phyloP scores from a whole-genome alignment of 2,329 filamentous ascomycete genomes.

The Cryphonectria carpinicola region DNA sequence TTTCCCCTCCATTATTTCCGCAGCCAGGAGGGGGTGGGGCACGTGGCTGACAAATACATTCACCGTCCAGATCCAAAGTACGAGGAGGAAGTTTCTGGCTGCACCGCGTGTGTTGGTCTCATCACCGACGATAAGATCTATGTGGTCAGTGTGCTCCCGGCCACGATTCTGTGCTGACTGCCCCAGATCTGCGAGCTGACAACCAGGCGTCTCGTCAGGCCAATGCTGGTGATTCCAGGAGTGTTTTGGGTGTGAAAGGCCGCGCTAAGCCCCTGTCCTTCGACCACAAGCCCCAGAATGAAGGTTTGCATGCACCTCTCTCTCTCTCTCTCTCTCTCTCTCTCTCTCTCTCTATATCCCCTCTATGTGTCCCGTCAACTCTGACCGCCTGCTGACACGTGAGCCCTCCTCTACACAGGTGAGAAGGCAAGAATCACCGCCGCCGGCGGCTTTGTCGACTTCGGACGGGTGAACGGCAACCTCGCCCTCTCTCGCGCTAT shows the following conservation, averaged over 20 bases:
- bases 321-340: no score
- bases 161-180: constrained; percentile 29
- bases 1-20: constrained; percentile 20
- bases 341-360: no score
- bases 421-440: constrained; percentile 96
- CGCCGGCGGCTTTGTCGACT: constrained; percentile 96
- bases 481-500: constrained; percentile 95
- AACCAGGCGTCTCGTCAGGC: constrained; percentile 63
- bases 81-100: constrained; percentile 96
- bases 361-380: background rate
- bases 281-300: constrained; percentile 98
- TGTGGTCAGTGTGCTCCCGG: constrained; percentile 68
- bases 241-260: constrained; percentile 94
- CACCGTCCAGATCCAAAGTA: constrained; percentile 82
- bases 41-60: constrained; percentile 25
- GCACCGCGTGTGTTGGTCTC: constrained; percentile 90
- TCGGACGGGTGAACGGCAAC: constrained; percentile 97
- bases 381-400: constrained; percentile 26
- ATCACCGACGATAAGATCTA: constrained; percentile 92
- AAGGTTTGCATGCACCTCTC: constrained; percentile 62
- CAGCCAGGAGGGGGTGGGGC: background rate
- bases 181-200: constrained; percentile 19
- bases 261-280: constrained; percentile 97
- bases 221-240: constrained; percentile 95
- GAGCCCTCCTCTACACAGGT: constrained; percentile 54